Percentiles rank a stretch among this genome's conserved stretches.
Evolutionary conservation across 345 rosid species (phyloP).

Genomic region (Arabidopsis arenosa): DNA sequence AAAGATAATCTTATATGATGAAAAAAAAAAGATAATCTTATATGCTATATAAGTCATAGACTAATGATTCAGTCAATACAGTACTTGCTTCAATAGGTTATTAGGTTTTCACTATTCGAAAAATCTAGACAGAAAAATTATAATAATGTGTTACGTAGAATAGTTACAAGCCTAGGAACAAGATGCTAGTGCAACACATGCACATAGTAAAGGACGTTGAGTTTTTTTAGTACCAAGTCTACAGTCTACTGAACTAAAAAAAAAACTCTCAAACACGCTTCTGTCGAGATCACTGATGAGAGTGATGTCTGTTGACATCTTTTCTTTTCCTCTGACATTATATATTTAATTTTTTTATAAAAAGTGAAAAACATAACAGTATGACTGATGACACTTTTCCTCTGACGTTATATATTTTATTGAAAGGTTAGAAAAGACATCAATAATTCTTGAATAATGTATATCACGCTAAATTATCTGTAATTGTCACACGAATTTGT

Average conservation of each 20-base stretch:
- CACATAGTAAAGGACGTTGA: conserved; percentile 18
- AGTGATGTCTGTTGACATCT: not conserved
- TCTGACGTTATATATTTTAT: not conserved
- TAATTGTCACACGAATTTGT: no score
- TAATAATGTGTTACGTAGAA: not conserved
- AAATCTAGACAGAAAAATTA: not conserved
- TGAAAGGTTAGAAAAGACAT: no score
- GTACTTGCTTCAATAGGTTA: not conserved
- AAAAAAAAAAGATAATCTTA: no score
- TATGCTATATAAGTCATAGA: no score
- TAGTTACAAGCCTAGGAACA: no score
- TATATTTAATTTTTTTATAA: not conserved
- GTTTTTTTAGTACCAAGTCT: not conserved
- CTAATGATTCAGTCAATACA: no score
- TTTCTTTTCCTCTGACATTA: not conserved
- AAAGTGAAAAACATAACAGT: not conserved
- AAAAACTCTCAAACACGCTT: conserved; percentile 25
- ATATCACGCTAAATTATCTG: no score
- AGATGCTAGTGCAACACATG: not conserved
- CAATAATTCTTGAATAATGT: no score
- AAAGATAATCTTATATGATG: no score
- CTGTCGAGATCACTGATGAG: not conserved
- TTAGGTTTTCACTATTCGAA: not conserved
- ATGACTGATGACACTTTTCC: not conserved
- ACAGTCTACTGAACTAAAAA: not conserved